A percentile compares a stretch with the other conserved stretches of the same genome.
Evolutionary conservation across 768 basidiomycete species (phyloP).

Genomic region (Mycena alexandri): DNA sequence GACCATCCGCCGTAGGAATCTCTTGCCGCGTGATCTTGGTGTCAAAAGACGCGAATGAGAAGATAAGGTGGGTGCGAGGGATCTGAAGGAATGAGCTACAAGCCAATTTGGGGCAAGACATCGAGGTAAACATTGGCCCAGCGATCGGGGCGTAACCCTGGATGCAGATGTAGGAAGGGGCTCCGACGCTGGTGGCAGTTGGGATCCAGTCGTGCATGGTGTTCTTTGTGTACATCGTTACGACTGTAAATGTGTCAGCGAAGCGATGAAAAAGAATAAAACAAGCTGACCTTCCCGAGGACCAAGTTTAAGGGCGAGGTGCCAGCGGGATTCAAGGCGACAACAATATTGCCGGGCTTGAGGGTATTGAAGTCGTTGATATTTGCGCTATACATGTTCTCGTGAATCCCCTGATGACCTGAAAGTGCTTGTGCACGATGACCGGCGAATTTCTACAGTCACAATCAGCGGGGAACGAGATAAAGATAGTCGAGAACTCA

Average conservation of each 20-base stretch:
- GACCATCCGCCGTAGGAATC: not conserved
- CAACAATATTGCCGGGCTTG: constrained; percentile 5
- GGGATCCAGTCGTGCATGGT: no score
- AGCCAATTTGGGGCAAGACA: no score
- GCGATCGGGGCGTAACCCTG: constrained; percentile 23
- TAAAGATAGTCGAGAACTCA: not conserved
- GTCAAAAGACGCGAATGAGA: no score
- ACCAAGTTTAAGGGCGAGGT: not conserved
- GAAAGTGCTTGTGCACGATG: constrained; percentile 8
- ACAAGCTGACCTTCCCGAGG: not conserved
- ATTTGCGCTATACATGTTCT: constrained; percentile 20
- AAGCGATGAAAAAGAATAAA: no score
- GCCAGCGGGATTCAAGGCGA: no score
- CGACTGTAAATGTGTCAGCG: constrained; percentile 17
- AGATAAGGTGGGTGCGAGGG: no score
- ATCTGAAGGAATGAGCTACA: no score
- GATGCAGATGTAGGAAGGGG: constrained; percentile 27
- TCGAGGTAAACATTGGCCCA: no score
- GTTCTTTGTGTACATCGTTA: no score
- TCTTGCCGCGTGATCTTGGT: constrained; percentile 6
- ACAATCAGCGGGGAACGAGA: not conserved
- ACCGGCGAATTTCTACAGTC: constrained; percentile 11
- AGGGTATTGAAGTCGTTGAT: constrained; percentile 13
- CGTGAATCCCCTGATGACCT: constrained; percentile 15
- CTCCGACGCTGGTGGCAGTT: constrained; percentile 33